These are phyloP conservation scores for rapeseed (Brassica napus) DNA, from an alignment of 345 rosid species.

Conservation along the genomic window Da-Ae NC_063452.1:59337001-59337500, in stretches of 20 bases:
- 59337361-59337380: slow-evolving; percentile 5
- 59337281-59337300: not conserved
- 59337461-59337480: slow-evolving; percentile 54
- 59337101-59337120: not conserved
- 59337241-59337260: slow-evolving; percentile 10
- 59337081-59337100: slow-evolving; percentile 59
- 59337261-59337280: not conserved
- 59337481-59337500: slow-evolving; percentile 43
- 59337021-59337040: slow-evolving; percentile 65
- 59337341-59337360: not conserved
- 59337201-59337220: slow-evolving; percentile 55
- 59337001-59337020: slow-evolving; percentile 67
- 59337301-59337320: not conserved
- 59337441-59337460: slow-evolving; percentile 57
- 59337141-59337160: not conserved
- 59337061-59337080: slow-evolving; percentile 54
- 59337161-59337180: slow-evolving; percentile 44
- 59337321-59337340: not conserved
- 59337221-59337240: slow-evolving; percentile 65
- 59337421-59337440: slow-evolving; percentile 74
- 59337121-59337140: not conserved
- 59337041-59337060: slow-evolving; percentile 73
- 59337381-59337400: slow-evolving; percentile 1
- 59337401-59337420: slow-evolving; percentile 6
- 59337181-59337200: slow-evolving; percentile 60